Evolutionary conservation across 176 grass and related monocot species (phyloP).

Genomic region (Zoysia pacifica): DNA sequence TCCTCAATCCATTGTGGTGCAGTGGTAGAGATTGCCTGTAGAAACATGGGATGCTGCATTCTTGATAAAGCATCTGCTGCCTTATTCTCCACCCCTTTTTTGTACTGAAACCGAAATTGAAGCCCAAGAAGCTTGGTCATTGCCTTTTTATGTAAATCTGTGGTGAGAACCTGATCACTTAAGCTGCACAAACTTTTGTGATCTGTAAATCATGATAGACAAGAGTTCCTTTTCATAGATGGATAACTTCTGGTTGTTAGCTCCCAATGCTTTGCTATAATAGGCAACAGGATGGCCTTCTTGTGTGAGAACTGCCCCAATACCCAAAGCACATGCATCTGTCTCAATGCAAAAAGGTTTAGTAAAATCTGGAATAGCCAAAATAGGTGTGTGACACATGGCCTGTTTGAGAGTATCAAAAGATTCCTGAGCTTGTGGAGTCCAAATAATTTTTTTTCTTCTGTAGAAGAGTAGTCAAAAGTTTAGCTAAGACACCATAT

Average conservation of each 20-base stretch:
- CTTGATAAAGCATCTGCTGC: neutral
- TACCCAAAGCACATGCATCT: too few species aligned
- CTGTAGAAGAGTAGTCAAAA: too few species aligned
- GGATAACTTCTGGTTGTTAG: rapidly evolving
- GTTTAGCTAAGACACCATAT: too few species aligned
- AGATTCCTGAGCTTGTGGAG: too few species aligned
- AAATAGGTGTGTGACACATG: too few species aligned
- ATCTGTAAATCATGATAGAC: neutral
- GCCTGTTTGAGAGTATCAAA: too few species aligned
- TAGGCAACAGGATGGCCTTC: neutral
- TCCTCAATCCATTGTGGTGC: neutral
- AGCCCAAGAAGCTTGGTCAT: neutral
- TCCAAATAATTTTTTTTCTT: too few species aligned
- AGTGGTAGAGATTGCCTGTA: rapidly evolving
- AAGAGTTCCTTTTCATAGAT: neutral
- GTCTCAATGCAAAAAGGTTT: too few species aligned
- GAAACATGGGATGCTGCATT: rapidly evolving
- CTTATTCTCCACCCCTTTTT: neutral
- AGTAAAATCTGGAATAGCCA: too few species aligned
- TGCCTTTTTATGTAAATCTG: neutral
- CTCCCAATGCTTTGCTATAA: neutral
- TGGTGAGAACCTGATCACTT: rapidly evolving
- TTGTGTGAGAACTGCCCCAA: too few species aligned
- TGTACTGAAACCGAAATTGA: neutral
- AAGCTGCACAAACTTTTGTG: neutral